A percentile compares a stretch with the other conserved stretches of the same genome.
phyloP scores from a whole-genome alignment of 805 yeast species.

The Myxozyma neglecta region DNA sequence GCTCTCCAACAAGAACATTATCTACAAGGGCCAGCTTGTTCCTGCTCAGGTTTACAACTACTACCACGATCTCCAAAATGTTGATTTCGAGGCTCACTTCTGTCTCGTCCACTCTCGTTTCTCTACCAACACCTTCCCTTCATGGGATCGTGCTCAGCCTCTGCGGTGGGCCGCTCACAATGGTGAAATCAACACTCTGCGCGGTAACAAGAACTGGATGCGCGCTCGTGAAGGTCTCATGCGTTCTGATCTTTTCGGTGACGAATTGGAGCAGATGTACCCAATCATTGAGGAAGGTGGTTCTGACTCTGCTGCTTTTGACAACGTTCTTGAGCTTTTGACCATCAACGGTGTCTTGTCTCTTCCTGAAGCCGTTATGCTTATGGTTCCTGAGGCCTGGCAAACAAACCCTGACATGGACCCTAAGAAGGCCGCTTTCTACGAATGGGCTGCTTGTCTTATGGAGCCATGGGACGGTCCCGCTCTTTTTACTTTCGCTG shows the following conservation, averaged over 20 bases:
- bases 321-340: slow-evolving; percentile 88
- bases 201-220: slow-evolving; percentile 99
- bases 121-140: slow-evolving; percentile 97
- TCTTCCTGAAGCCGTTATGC: slow-evolving; percentile 95
- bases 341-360: slow-evolving; percentile 89
- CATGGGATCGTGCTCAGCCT: slow-evolving; percentile 99
- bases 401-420: slow-evolving; percentile 84
- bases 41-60: slow-evolving; percentile 95
- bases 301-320: slow-evolving; percentile 96
- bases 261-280: slow-evolving; percentile 82
- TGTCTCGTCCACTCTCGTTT: slow-evolving; percentile 96
- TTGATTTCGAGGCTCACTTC: slow-evolving; percentile 91
- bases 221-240: slow-evolving; percentile 97
- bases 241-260: slow-evolving; percentile 84
- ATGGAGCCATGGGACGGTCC: slow-evolving; percentile 99
- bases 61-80: slow-evolving; percentile 88
- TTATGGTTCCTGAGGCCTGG: slow-evolving; percentile 98
- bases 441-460: slow-evolving; percentile 98
- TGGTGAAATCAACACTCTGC: slow-evolving; percentile 95
- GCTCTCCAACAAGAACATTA: slow-evolving; percentile 81
- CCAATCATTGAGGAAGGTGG: slow-evolving; percentile 99
- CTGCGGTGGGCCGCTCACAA: slow-evolving; percentile 96
- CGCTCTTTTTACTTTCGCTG: slow-evolving; percentile 93
- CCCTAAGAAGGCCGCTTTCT: slow-evolving; percentile 88
- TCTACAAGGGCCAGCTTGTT: slow-evolving; percentile 95